These are phyloP conservation scores for Exidia glandulosa DNA, from an alignment of 768 basidiomycete genomes.

Conservation along the genomic window DNA sequence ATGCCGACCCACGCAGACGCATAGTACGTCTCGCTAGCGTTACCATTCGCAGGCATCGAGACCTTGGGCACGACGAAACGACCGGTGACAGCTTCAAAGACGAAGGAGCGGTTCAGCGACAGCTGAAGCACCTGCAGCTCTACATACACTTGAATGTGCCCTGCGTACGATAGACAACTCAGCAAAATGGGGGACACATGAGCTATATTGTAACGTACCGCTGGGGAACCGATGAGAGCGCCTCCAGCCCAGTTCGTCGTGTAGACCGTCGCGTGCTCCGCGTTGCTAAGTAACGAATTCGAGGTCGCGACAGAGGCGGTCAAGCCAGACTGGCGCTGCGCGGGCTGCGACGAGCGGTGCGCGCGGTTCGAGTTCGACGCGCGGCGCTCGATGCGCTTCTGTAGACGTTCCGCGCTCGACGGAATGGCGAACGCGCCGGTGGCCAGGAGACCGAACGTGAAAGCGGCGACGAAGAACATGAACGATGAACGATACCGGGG, in stretches of 20 bases:
- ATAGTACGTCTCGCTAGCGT: slow-evolving; percentile 11
- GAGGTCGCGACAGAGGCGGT: not conserved
- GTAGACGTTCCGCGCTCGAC: slow-evolving; percentile 8
- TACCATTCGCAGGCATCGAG: slow-evolving; percentile 11
- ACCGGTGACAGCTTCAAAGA: slow-evolving; percentile 23
- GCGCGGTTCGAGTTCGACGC: slow-evolving; percentile 5
- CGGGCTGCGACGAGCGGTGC: slow-evolving; percentile 4
- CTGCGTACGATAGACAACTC: no score
- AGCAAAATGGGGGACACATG: no score
- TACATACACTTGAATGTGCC: no score
- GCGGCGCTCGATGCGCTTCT: slow-evolving; percentile 13
- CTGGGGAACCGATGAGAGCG: slow-evolving; percentile 16
- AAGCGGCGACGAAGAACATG: slow-evolving; percentile 11
- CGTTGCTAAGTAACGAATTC: slow-evolving; percentile 4
- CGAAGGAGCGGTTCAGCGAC: no score
- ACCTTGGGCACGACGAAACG: slow-evolving; percentile 25
- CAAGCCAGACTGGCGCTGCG: no score
- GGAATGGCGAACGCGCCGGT: slow-evolving; percentile 14
- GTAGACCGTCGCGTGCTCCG: slow-evolving; percentile 15
- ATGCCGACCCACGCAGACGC: slow-evolving; percentile 28
- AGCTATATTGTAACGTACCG: not conserved
- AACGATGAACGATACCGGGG: not conserved
- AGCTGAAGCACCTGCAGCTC: no score
- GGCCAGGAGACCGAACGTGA: slow-evolving; percentile 12
- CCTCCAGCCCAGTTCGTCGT: slow-evolving; percentile 28